Base-by-base conservation (phyloP, 768 basidiomycete species). In the Pleurotus giganteus region DNA sequence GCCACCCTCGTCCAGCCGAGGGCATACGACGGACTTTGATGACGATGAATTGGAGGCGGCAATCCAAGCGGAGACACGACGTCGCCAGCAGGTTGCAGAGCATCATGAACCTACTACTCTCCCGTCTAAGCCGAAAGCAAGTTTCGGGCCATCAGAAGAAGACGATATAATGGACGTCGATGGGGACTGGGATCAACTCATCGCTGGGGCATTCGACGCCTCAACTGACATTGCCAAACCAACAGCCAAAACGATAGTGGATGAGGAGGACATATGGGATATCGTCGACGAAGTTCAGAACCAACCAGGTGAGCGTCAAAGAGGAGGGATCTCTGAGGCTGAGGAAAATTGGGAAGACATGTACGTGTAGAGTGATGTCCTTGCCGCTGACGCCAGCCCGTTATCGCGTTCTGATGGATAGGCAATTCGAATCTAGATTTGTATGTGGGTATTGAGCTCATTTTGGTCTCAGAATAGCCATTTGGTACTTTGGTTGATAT, bases 181-280 rank as follows among this genome's bases (percentile, higher is more conserved):
- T 43, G 71, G 71, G 13, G 85, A 89, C 77, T 90, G 91, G 85
- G 80, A 85, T 58, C 74, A 61, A 29, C 19, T 58, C 26, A 59
- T 42, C 12, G 54, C 11, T 6, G 39, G 44, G 6, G 44, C 28
- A 23, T 57, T 45, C 51, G 58, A 31, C 54, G 55, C 11, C 28
- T 50, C 60, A 8, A 59, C 17, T 32, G 17, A 53, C 42, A 49
- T 21, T 2, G 39, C 32, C 23, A 29, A 42, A 9, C 19, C 53
- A 13, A 12, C 43, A 17, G 29, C 39, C 8, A 34, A 13, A 19
- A 27, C 21, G 45, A 31, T 32, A 21, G 66, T 71, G 13, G 80
- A 82, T 4, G 84, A 88, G 29, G 81, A 83, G 37, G 88, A 89
- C 4, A 81, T 90, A 78, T 91, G 91, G 85, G 79, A 84, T 59